Evolutionary conservation across 495 filamentous ascomycete genomes (phyloP), one percentile per base, ranked within the genome.

Genomic region (Penicillium pancosmium): DNA sequence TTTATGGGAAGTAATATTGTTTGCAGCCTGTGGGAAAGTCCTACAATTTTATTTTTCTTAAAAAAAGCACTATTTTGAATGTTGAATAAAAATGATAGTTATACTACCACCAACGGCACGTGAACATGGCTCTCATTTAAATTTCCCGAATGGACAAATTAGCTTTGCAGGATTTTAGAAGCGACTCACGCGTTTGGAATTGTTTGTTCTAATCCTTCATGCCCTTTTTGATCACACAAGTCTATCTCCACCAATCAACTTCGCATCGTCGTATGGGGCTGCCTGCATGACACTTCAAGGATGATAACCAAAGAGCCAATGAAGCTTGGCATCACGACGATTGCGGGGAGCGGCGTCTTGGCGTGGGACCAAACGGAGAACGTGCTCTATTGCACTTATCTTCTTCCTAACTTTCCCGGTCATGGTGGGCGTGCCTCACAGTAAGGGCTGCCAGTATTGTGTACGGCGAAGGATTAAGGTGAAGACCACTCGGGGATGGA

Each of bases 341-440:
- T 2, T 40, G 12, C 36, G 36, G 36, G 36, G 36, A 15, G 11
- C 1, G 36, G 36, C 5, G 15, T 46, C 43, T 46, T 46, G 43
- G 43, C 43, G 16, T 19, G 43, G 16, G 16, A n/a, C 43, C 16
- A 10, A 16, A 11, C 43, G 16, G 15, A 10, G 3, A 21, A 46
- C 15, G 43, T 18, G 12, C 8, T 11, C 16, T n/a, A 5, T 40
- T 40, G 36, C 11, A 15, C 43, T 21, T 46, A 16, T 46, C 43
- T 23, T 21, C 18, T 46, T 46, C 16, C 18, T n/a, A n/a, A 48
- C 19, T n/a, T 15, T 8, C 11, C n/a, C 36, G n/a, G 49, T 6
- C 50, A 77, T 77, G 76, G 76, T 79, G 21, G 76, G 74, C 31
- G 73, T 76, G 35, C 75, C 76, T 33, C 72, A 75, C 16, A 60